phyloP scores from a whole-genome alignment of 192 early-diverging fungal genomes.

The Entomortierella lignicola region DNA sequence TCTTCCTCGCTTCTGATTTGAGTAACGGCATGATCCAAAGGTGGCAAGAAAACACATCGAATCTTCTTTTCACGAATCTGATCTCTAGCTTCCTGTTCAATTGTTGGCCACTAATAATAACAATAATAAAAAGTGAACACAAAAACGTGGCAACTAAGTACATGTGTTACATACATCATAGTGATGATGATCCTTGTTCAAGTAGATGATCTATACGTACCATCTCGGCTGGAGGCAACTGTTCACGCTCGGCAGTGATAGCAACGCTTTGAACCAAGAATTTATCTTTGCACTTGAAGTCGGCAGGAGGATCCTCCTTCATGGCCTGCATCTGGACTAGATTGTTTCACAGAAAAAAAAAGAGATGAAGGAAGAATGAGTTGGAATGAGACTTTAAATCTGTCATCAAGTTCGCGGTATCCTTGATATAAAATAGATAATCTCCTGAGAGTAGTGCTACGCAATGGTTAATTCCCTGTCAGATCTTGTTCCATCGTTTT shows the following conservation, averaged over 20 bases:
- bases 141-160: neutral
- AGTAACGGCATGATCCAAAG: slow-evolving; percentile 25
- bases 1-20: too few species aligned
- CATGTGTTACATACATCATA: neutral
- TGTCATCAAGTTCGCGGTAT: too few species aligned
- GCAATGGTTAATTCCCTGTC: neutral
- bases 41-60: slow-evolving; percentile 64
- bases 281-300: slow-evolving; percentile 95
- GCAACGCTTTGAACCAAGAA: slow-evolving; percentile 92
- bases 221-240: slow-evolving; percentile 70
- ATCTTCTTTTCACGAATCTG: slow-evolving; percentile 77
- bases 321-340: slow-evolving; percentile 89
- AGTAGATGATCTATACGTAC: slow-evolving; percentile 35
- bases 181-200: neutral
- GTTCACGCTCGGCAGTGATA: slow-evolving; percentile 75
- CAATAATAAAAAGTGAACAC: neutral
- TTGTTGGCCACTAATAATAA: slow-evolving; percentile 68
- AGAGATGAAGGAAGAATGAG: neutral
- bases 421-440: too few species aligned
- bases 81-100: slow-evolving; percentile 69
- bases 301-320: slow-evolving; percentile 81
- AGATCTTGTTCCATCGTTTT: neutral
- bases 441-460: too few species aligned
- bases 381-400: neutral
- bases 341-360: neutral